These are phyloP conservation scores for Ambrosiella beaveri DNA, from an alignment of 2,329 filamentous ascomycete species.

Conservation along the genomic window DNA sequence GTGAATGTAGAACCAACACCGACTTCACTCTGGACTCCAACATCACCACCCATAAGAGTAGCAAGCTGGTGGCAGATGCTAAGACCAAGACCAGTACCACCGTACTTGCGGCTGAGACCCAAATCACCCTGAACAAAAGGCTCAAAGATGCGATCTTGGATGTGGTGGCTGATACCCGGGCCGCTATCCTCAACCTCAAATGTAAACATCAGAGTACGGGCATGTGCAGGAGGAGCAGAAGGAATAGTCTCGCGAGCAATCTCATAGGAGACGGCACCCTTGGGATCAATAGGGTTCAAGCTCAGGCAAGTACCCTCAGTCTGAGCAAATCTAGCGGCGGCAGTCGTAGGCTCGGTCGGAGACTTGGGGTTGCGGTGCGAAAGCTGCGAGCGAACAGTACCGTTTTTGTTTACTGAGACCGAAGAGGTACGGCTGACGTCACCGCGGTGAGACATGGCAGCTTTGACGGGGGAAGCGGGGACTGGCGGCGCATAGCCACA, in stretches of 20 bases:
- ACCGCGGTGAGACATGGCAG: slow-evolving; percentile 13
- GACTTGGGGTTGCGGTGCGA: slow-evolving; percentile 23
- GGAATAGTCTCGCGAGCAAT: slow-evolving; percentile 37
- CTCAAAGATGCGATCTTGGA: slow-evolving; percentile 76
- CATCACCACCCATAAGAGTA: slow-evolving; percentile 62
- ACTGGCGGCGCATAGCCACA: slow-evolving; percentile 34
- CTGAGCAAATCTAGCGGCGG: slow-evolving; percentile 17
- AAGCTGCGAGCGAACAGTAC: slow-evolving; percentile 28
- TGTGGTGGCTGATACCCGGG: slow-evolving; percentile 61
- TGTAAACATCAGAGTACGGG: slow-evolving; percentile 58
- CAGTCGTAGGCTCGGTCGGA: slow-evolving; percentile 6
- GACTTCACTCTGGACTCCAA: slow-evolving; percentile 52
- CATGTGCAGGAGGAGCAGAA: slow-evolving; percentile 41
- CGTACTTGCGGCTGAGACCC: slow-evolving; percentile 74
- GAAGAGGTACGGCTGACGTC: slow-evolving; percentile 36
- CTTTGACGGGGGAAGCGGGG: slow-evolving; percentile 11
- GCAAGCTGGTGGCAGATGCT: slow-evolving; percentile 83
- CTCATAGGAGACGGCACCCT: slow-evolving; percentile 27
- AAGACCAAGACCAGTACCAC: slow-evolving; percentile 72
- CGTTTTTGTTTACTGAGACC: slow-evolving; percentile 29
- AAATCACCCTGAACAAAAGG: slow-evolving; percentile 90
- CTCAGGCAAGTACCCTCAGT: slow-evolving; percentile 35
- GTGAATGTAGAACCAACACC: slow-evolving; percentile 66
- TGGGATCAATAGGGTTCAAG: slow-evolving; percentile 46
- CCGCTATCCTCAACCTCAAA: slow-evolving; percentile 83